Evolutionary conservation across 2,329 filamentous ascomycete genomes (phyloP).

Genomic region (Alternaria solani): DNA sequence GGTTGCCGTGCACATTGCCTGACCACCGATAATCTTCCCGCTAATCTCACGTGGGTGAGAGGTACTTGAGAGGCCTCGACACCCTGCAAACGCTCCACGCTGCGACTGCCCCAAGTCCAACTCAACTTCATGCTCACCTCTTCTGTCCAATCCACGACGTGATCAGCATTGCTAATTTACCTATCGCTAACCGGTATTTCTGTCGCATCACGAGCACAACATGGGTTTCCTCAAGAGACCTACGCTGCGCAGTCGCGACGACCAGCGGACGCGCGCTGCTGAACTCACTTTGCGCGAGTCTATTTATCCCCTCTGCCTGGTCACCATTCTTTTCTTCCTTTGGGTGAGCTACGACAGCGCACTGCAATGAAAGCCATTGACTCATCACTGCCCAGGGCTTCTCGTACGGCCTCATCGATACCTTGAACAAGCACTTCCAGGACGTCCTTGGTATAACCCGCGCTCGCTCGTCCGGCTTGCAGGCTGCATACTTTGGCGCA

Average conservation of each 20-base stretch:
- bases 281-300: conserved; percentile 73
- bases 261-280: conserved; percentile 62
- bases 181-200: conserved; percentile 1
- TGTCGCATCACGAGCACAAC: conserved; percentile 1
- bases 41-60: neutral
- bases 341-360: conserved; percentile 55
- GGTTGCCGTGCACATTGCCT: conserved; percentile 20
- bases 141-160: neutral
- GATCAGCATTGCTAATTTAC: neutral
- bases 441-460: conserved; percentile 54
- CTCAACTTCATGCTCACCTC: neutral
- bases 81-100: neutral
- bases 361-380: no score
- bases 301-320: conserved; percentile 70
- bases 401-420: conserved; percentile 65
- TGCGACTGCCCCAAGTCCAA: neutral
- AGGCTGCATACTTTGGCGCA: conserved; percentile 60
- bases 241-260: conserved; percentile 44
- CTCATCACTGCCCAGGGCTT: conserved; percentile 52
- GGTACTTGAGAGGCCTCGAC: conserved; percentile 19
- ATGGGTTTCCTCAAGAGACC: conserved; percentile 46
- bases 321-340: conserved; percentile 71
- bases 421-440: conserved; percentile 61
- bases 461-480: conserved; percentile 56
- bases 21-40: neutral